Evolutionary conservation across 2,329 filamentous ascomycete species (phyloP).

Genomic region (Ophiostoma pallidulum): DNA sequence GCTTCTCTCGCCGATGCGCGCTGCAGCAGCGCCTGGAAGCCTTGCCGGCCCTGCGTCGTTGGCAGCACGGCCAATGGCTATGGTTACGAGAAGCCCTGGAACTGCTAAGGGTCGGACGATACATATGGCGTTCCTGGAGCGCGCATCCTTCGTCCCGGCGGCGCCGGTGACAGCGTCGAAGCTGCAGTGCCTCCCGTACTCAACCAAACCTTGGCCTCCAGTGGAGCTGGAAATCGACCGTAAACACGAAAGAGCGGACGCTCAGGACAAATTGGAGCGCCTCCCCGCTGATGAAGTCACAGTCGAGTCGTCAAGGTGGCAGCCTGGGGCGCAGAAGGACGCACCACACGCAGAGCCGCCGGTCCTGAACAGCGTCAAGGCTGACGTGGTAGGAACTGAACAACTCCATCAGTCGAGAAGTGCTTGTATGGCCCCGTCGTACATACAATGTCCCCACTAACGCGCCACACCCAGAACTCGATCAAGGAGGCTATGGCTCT

Average conservation of each 20-base stretch:
- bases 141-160: not conserved
- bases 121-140: not conserved
- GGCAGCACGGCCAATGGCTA: not conserved
- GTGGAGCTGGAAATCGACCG: constrained; percentile 33
- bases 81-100: not conserved
- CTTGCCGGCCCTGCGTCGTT: not conserved
- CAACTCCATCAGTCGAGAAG: constrained; percentile 56
- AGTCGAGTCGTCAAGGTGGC: constrained; percentile 44
- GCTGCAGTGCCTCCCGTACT: constrained; percentile 8
- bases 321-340: constrained; percentile 33
- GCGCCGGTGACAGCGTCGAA: not conserved
- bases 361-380: constrained; percentile 28
- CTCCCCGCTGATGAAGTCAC: constrained; percentile 52
- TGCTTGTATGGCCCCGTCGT: too few relatives aligned
- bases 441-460: too few relatives aligned
- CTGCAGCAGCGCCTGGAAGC: not conserved
- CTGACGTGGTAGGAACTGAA: constrained; percentile 46
- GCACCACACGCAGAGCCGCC: constrained; percentile 15
- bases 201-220: constrained; percentile 10
- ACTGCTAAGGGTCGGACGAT: not conserved
- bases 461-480: constrained; percentile 43
- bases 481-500: constrained; percentile 63
- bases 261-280: constrained; percentile 45
- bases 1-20: not conserved
- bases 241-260: constrained; percentile 46